Percentiles rank a stretch among this genome's conserved stretches.
These are phyloP conservation scores for Kwoniella shivajii DNA, from an alignment of 1,284 basidiomycete genomes.

Conservation along the genomic window DNA sequence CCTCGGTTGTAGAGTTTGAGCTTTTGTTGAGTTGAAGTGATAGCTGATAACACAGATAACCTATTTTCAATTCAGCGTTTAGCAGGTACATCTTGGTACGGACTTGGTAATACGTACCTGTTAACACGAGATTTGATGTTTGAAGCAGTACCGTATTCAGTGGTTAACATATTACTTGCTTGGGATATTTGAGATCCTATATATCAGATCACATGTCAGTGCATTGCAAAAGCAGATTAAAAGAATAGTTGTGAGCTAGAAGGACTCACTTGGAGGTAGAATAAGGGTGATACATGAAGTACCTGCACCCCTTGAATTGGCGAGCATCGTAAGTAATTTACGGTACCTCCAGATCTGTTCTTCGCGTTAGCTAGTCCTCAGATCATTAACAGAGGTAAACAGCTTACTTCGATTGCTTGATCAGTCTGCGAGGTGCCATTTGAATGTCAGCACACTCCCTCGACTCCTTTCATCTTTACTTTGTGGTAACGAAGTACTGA, in stretches of 20 bases:
- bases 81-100: not conserved
- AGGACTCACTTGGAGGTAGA: conserved; percentile 77
- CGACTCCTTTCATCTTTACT: not conserved
- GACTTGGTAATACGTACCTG: conserved; percentile 57
- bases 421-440: conserved; percentile 38
- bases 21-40: conserved; percentile 98
- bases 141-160: conserved; percentile 96
- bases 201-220: conserved; percentile 7
- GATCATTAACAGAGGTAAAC: not conserved
- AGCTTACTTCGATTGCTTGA: conserved; percentile 49
- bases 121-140: conserved; percentile 99
- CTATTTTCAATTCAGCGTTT: conserved; percentile 20
- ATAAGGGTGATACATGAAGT: conserved; percentile 99
- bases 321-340: conserved; percentile 95
- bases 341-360: conserved; percentile 80
- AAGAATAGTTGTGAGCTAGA: not conserved
- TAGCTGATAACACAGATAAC: conserved; percentile 94
- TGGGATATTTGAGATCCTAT: conserved; percentile 88
- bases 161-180: conserved; percentile 91
- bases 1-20: conserved; percentile 89
- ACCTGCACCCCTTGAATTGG: conserved; percentile 90
- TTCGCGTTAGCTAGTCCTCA: conserved; percentile 1
- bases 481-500: conserved; percentile 9
- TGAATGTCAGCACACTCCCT: conserved; percentile 8
- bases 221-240: conserved; percentile 4